phyloP scores from a whole-genome alignment of 2,329 filamentous ascomycete genomes.

The Leptoxyphium fumago region DNA sequence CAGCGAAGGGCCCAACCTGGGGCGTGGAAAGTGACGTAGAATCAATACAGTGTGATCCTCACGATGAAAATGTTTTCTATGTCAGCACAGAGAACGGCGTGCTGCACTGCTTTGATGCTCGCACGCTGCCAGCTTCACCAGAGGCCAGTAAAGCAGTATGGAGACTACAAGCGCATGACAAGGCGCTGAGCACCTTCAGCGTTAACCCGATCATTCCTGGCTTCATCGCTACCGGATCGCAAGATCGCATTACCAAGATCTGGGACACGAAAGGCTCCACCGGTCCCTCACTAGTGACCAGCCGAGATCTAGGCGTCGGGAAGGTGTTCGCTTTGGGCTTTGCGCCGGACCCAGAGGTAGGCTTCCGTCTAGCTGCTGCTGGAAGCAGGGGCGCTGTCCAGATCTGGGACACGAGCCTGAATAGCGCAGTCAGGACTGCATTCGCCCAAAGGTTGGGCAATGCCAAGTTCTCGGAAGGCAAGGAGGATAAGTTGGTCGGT shows the following conservation, averaged over 20 bases:
- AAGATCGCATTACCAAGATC: slow-evolving; percentile 88
- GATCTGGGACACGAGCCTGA: slow-evolving; percentile 95
- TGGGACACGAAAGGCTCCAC: slow-evolving; percentile 65
- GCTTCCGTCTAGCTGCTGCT: slow-evolving; percentile 82
- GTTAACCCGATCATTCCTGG: slow-evolving; percentile 82
- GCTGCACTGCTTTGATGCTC: slow-evolving; percentile 81
- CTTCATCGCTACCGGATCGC: slow-evolving; percentile 84
- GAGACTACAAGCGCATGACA: slow-evolving; percentile 91
- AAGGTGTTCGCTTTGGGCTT: slow-evolving; percentile 88
- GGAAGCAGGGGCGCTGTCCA: slow-evolving; percentile 87
- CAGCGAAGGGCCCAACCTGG: slow-evolving; percentile 69
- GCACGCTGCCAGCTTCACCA: slow-evolving; percentile 59
- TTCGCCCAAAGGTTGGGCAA: slow-evolving; percentile 55
- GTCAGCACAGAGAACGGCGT: slow-evolving; percentile 80
- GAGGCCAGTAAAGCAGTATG: slow-evolving; percentile 71
- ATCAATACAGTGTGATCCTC: slow-evolving; percentile 81
- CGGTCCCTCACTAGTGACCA: slow-evolving; percentile 80
- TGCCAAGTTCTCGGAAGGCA: slow-evolving; percentile 31
- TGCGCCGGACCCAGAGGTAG: slow-evolving; percentile 77
- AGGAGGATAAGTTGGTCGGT: slow-evolving; percentile 63
- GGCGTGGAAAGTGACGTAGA: slow-evolving; percentile 94
- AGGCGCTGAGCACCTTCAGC: slow-evolving; percentile 82
- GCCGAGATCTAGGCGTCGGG: slow-evolving; percentile 81
- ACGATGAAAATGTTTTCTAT: slow-evolving; percentile 87
- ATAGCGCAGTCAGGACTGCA: slow-evolving; percentile 66